Conservation (phyloP, 2,329 filamentous ascomycete genomes). For the Talaromyces sp. region DNA sequence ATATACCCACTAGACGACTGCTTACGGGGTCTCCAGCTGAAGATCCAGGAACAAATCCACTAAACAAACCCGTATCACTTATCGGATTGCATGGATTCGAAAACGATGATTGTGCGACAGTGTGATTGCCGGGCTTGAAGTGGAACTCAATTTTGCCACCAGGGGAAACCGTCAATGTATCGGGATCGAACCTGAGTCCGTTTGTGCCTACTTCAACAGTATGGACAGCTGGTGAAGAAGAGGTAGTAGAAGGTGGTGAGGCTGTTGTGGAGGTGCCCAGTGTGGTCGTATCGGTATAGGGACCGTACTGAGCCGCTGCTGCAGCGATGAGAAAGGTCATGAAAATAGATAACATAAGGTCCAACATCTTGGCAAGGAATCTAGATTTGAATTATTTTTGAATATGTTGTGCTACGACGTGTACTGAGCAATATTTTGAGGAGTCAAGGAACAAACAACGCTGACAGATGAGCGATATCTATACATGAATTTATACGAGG, state of each 20-base stretch:
- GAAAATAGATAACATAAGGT: background rate
- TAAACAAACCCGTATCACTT: slow-evolving; percentile 15
- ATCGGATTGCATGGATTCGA: slow-evolving; percentile 45
- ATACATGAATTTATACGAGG: background rate
- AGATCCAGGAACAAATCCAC: slow-evolving; percentile 25
- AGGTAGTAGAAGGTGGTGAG: slow-evolving; percentile 2
- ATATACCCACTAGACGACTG: slow-evolving; percentile 1
- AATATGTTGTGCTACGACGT: background rate
- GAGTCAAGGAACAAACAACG: background rate
- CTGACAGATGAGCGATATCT: background rate
- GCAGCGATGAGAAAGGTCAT: background rate
- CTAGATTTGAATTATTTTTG: background rate
- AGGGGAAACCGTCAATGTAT: background rate
- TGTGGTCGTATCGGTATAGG: background rate
- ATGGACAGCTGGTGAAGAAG: slow-evolving; percentile 19
- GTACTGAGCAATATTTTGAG: background rate
- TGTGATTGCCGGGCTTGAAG: slow-evolving; percentile 48
- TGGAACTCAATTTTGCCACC: slow-evolving; percentile 51
- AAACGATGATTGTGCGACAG: slow-evolving; percentile 46
- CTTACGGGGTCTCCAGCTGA: slow-evolving; percentile 44
- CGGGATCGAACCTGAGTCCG: background rate
- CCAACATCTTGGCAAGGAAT: background rate
- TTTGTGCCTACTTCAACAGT: slow-evolving; percentile 39
- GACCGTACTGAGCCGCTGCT: background rate
- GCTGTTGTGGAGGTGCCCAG: background rate